Conservation (phyloP, 805 yeast species). For the Brettanomyces bruxellensis region DNA sequence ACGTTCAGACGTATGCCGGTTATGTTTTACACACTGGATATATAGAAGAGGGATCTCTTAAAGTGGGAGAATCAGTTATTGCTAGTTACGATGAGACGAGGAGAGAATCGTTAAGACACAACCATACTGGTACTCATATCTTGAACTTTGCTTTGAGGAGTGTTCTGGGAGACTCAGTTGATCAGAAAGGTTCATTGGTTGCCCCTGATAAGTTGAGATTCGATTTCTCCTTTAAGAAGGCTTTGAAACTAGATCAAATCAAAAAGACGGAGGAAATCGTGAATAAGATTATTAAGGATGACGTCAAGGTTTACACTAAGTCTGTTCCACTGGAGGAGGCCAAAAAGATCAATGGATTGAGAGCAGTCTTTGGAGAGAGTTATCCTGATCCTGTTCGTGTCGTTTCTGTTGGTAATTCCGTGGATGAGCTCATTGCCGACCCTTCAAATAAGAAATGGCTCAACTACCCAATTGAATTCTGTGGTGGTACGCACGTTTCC, state of each 20-base stretch:
- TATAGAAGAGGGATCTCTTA: constrained; percentile 65
- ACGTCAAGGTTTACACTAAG: constrained; percentile 68
- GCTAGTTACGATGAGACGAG: constrained; percentile 88
- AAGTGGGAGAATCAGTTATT: constrained; percentile 61
- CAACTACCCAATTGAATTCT: constrained; percentile 80
- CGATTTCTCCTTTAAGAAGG: constrained; percentile 92
- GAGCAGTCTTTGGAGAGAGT: constrained; percentile 98
- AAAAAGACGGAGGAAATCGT: constrained; percentile 66
- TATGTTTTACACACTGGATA: constrained; percentile 92
- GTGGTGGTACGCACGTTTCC: constrained; percentile 98
- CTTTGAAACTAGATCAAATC: constrained; percentile 61
- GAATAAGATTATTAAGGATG: constrained; percentile 61
- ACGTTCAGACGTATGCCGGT: constrained; percentile 90
- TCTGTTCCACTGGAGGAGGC: constrained; percentile 75
- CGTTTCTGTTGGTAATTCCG: constrained; percentile 88
- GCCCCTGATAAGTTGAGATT: constrained; percentile 93
- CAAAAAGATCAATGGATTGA: constrained; percentile 67
- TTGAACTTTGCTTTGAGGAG: constrained; percentile 82
- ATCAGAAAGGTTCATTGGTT: constrained; percentile 95
- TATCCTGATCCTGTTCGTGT: constrained; percentile 99
- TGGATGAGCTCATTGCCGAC: constrained; percentile 64
- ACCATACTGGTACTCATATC: constrained; percentile 97
- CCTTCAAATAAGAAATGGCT: constrained; percentile 74
- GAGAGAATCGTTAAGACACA: constrained; percentile 93
- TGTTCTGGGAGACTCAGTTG: constrained; percentile 79